Percentiles rank a stretch among this genome's conserved stretches.
These are phyloP conservation scores for Dryas octopetala DNA, from an alignment of 306 rosid species.

Conservation along the genomic window DNA sequence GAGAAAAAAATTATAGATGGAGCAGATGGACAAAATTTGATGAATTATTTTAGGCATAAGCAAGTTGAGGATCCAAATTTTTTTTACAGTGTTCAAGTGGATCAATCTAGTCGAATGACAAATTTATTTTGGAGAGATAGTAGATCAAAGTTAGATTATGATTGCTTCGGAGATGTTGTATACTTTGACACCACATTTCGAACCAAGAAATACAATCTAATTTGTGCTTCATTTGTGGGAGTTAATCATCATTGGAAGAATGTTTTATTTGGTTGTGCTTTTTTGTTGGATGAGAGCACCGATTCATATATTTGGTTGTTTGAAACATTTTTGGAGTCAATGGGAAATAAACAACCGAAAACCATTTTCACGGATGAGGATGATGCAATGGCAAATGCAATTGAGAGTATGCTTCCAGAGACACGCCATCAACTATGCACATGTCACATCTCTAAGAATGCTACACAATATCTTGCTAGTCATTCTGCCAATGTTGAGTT, in stretches of 20 bases:
- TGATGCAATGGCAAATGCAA: slow-evolving; percentile 11
- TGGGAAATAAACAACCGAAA: slow-evolving; percentile 14
- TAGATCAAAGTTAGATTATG: slow-evolving; percentile 23
- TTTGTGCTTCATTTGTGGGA: slow-evolving; percentile 30
- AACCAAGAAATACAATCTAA: slow-evolving; percentile 16
- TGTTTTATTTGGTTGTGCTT: slow-evolving; percentile 32
- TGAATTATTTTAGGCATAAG: slow-evolving; percentile 16
- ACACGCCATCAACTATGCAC: slow-evolving; percentile 18
- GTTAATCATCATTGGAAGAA: slow-evolving; percentile 28
- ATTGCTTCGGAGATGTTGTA: slow-evolving; percentile 28
- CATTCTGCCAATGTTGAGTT: slow-evolving; percentile 6
- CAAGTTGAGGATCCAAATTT: slow-evolving; percentile 24
- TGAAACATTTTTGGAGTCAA: slow-evolving; percentile 15
- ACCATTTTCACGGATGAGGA: slow-evolving; percentile 18
- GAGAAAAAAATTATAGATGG: slow-evolving; percentile 1
- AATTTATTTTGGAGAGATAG: slow-evolving; percentile 37
- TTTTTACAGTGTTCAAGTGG: slow-evolving; percentile 30
- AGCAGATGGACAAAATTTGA: slow-evolving; percentile 21
- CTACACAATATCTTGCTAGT: slow-evolving; percentile 13
- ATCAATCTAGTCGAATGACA: neutral
- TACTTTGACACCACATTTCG: slow-evolving; percentile 26
- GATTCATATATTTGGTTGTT: slow-evolving; percentile 26
- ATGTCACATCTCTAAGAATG: slow-evolving; percentile 18
- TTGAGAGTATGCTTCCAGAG: slow-evolving; percentile 1
- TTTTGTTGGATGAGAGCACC: slow-evolving; percentile 21